These are phyloP conservation scores for Endotrypanum monterogeii DNA, from an alignment of 208 protist species.

Conservation along the genomic window DNA sequence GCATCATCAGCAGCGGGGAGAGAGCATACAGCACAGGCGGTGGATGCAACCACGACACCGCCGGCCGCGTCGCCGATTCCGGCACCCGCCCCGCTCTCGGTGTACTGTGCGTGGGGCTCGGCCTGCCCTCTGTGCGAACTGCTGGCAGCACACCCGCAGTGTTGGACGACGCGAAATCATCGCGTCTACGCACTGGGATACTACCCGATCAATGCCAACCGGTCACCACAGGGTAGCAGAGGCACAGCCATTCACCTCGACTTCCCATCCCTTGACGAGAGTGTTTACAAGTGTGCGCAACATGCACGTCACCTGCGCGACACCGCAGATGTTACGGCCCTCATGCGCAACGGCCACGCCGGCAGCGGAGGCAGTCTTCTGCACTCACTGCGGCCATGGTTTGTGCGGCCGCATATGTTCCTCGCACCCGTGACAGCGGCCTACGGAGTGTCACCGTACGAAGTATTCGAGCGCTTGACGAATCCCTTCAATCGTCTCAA, in stretches of 20 bases:
- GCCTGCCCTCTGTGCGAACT: conserved; percentile 77
- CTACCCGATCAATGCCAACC: conserved; percentile 7
- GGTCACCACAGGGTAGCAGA: not conserved
- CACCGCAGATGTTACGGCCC: conserved; percentile 14
- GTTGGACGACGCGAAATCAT: conserved; percentile 43
- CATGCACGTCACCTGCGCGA: conserved; percentile 21
- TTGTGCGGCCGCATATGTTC: conserved; percentile 64
- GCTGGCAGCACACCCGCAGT: conserved; percentile 47
- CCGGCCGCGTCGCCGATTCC: not conserved
- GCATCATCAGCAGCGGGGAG: conserved; percentile 3
- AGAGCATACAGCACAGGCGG: not conserved
- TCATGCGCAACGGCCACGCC: conserved; percentile 25
- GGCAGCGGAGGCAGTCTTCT: conserved; percentile 15
- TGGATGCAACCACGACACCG: not conserved
- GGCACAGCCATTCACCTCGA: conserved; percentile 27
- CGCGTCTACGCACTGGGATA: conserved; percentile 20
- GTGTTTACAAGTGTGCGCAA: conserved; percentile 38
- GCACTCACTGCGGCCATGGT: conserved; percentile 64
- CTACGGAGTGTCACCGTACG: conserved; percentile 42
- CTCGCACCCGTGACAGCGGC: conserved; percentile 35
- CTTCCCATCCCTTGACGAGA: conserved; percentile 62
- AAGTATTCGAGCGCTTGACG: conserved; percentile 47
- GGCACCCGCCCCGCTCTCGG: conserved; percentile 25
- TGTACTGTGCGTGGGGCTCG: conserved; percentile 78
- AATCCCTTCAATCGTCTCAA: conserved; percentile 19